Evolutionary conservation across 441 rosid species (phyloP), one percentile per base, ranked within the genome.

Genomic region (Adansonia gregorii): DNA sequence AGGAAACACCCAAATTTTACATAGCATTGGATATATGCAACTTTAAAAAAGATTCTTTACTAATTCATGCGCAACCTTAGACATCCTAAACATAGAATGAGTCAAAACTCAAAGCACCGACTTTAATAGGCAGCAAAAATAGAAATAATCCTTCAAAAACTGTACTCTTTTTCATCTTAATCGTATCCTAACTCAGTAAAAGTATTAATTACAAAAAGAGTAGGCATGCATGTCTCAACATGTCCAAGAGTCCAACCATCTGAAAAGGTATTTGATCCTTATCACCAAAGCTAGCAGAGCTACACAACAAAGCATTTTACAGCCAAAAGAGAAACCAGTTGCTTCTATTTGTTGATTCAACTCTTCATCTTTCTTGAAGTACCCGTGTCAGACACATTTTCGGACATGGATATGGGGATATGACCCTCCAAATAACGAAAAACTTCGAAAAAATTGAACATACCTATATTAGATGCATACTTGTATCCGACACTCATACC

Each of bases 41-140:
- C 56, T 24, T 17, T 48, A 63, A 56, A 74, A 60, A 74, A 61
- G 17, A 63, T 63, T 24, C 48, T 1, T 39, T 8, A 52, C 78
- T 31, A 76, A 4, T 41, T 20, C n/a, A 75, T 6, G 7, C 7
- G 5, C 64, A 66, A 52, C 61, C 64, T 17, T 8, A 12, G 24
- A 19, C 14, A 76, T 51, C 43, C 39, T 55, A 64, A 35, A 74
- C 69, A 46, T 27, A n/a, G 27, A 74, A 9, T 4, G 8, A 35
- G 20, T 59, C 54, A 66, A 75, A 65, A 35, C 43, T 22, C 1
- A 66, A n/a, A 35, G 52, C 55, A 52, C 2, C 35, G 6, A 67
- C 61, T 66, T n/a, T 51, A 27, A 64, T 10, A 48, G 46, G 31
- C 17, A 22, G 9, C n/a, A 45, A 35, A 51, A 17, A 11, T 51